Conservation (phyloP, 208 protist species). For the Crithidia fasciculata region DNA sequence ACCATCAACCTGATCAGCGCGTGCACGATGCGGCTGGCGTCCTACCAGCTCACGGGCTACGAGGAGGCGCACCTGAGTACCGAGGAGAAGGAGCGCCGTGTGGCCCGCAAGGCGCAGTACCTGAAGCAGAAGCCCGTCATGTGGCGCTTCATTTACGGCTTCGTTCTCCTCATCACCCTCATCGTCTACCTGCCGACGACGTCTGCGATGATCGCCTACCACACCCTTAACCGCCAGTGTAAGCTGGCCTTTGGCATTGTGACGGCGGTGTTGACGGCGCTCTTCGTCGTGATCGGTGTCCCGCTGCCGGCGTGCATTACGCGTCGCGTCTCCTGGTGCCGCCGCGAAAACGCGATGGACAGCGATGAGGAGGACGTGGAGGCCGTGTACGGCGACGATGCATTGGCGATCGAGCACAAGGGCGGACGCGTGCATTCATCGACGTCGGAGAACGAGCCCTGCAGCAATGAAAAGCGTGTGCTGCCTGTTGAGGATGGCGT, state of each 20-base stretch:
- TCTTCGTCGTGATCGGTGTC: slow-evolving; percentile 43
- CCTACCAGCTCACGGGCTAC: slow-evolving; percentile 58
- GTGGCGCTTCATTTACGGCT: slow-evolving; percentile 53
- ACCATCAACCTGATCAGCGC: slow-evolving; percentile 34
- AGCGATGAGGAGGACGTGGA: slow-evolving; percentile 5
- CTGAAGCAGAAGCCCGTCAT: slow-evolving; percentile 50
- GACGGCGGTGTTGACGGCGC: slow-evolving; percentile 32
- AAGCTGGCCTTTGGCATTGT: neutral
- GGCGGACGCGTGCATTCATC: neutral
- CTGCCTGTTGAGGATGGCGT: slow-evolving; percentile 1
- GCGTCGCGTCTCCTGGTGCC: slow-evolving; percentile 5
- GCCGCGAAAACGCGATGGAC: slow-evolving; percentile 11
- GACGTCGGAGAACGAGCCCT: slow-evolving; percentile 8
- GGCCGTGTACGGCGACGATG: neutral
- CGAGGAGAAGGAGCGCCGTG: slow-evolving; percentile 40
- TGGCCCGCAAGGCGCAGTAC: slow-evolving; percentile 38
- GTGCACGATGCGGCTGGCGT: slow-evolving; percentile 51
- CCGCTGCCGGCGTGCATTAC: slow-evolving; percentile 31
- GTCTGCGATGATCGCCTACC: slow-evolving; percentile 40
- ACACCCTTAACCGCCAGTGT: neutral
- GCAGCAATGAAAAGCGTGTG: neutral
- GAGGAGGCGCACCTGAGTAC: slow-evolving; percentile 36
- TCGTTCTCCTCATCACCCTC: slow-evolving; percentile 47
- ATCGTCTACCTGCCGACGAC: slow-evolving; percentile 57
- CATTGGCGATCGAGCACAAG: neutral